Evolutionary conservation across 2,329 filamentous ascomycete species (phyloP), one percentile per base, ranked within the genome.

Genomic region (Claviceps quebecensis): DNA sequence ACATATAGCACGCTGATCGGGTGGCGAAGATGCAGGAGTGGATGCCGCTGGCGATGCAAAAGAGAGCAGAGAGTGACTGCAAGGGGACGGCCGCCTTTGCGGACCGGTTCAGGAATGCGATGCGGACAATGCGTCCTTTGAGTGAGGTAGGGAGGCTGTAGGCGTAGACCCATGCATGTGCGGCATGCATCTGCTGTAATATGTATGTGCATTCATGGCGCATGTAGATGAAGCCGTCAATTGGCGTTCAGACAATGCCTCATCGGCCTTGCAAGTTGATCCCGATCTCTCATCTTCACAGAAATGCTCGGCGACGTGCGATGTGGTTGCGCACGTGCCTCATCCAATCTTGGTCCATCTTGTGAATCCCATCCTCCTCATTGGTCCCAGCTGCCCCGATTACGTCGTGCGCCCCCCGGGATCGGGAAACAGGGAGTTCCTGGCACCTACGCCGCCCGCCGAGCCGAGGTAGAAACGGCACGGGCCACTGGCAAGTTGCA

Each of bases 1-100:
- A 11, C 4, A 34, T 34, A 34, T 54, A 80, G 69, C 81, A 82
- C 57, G 72, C 77, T 52, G 78, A 78, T 53, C 71, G 85, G 22
- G 76, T 86, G 53, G 71, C 78, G 59, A 81, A 81, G 64, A 85
- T 88, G 50, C 63, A 69, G 51, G 74, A 80, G 56, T 87, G 78
- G 77, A 59, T 83, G 63, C 74, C 77, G 0, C 65, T 75, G 56
- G 80, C 80, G 2, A 57, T 79, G 57, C 69, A 77, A 43, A 80
- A 75, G 64, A 68, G 72, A 55, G 60, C 66, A 19, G 63, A 71
- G 52, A 81, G 77, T 61, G 75, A 77, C 51, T 83, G 80, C 56
- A 62, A 61, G 48, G 72, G 72, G 29, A 78, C 74, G 2, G 63
- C 71, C 26, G 66, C 68, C 4, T 80, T 77, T 64, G 77, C 77